phyloP scores from a whole-genome alignment of 2,329 filamentous ascomycete genomes.

The Ophiostoma sp. region DNA sequence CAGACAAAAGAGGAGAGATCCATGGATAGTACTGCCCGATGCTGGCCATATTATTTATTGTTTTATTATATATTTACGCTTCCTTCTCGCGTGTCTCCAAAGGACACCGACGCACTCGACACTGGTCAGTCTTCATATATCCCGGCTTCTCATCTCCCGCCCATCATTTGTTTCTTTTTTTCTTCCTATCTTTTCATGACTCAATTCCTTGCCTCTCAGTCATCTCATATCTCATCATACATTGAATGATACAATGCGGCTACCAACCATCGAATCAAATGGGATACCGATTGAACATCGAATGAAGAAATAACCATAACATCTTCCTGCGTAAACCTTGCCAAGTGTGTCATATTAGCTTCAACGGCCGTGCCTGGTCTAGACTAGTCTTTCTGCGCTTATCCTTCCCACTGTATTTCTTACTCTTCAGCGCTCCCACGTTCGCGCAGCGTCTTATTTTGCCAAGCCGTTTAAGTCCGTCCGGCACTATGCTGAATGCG shows the following conservation, averaged over 20 bases:
- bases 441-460: neutral
- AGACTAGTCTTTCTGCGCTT: neutral
- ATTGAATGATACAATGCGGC: constrained; percentile 7
- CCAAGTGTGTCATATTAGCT: neutral
- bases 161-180: neutral
- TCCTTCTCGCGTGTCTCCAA: neutral
- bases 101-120: neutral
- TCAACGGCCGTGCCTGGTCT: constrained; percentile 1
- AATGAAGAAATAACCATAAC: neutral
- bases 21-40: neutral
- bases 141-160: no score
- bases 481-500: neutral
- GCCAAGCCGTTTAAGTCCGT: constrained; percentile 1
- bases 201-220: no score
- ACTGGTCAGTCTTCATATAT: neutral
- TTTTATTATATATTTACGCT: neutral
- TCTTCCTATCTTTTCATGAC: no score
- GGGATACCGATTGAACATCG: neutral
- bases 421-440: neutral
- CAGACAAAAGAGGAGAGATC: neutral
- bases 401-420: neutral
- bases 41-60: neutral
- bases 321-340: no score
- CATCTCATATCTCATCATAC: neutral
- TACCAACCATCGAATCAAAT: neutral